Conservation (phyloP, 2,329 filamentous ascomycete genomes). For the Clarireedia sp. region DNA sequence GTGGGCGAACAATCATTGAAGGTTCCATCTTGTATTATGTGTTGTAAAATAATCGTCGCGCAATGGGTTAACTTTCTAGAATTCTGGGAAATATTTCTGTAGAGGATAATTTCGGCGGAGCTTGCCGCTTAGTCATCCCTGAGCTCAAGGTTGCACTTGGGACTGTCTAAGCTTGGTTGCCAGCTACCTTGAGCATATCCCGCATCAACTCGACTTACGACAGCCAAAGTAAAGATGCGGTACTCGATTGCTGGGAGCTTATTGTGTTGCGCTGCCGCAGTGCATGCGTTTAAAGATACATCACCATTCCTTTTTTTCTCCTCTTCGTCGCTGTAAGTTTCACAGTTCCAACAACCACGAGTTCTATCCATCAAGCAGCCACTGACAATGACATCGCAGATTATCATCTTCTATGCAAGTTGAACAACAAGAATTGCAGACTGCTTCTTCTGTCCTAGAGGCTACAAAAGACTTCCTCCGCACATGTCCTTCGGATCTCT, state of each 20-base stretch:
- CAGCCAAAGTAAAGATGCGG: slow-evolving; percentile 41
- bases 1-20: slow-evolving; percentile 48
- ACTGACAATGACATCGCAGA: slow-evolving; percentile 11
- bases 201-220: background rate
- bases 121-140: background rate
- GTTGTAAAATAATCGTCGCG: background rate
- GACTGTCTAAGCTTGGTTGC: background rate
- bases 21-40: slow-evolving; percentile 13
- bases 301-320: slow-evolving; percentile 88
- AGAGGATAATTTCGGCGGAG: slow-evolving; percentile 8
- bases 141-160: background rate
- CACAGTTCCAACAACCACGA: background rate
- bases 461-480: slow-evolving; percentile 41
- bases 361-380: background rate
- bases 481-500: slow-evolving; percentile 64
- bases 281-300: slow-evolving; percentile 72
- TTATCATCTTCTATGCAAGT: slow-evolving; percentile 13
- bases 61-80: background rate
- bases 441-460: slow-evolving; percentile 16
- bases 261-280: slow-evolving; percentile 48
- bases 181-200: background rate
- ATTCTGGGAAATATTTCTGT: background rate
- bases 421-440: slow-evolving; percentile 18
- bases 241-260: slow-evolving; percentile 40
- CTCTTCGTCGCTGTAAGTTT: slow-evolving; percentile 32